Conservation (phyloP, 2,329 filamentous ascomycete genomes). For the Thielaviopsis ethacetica region DNA sequence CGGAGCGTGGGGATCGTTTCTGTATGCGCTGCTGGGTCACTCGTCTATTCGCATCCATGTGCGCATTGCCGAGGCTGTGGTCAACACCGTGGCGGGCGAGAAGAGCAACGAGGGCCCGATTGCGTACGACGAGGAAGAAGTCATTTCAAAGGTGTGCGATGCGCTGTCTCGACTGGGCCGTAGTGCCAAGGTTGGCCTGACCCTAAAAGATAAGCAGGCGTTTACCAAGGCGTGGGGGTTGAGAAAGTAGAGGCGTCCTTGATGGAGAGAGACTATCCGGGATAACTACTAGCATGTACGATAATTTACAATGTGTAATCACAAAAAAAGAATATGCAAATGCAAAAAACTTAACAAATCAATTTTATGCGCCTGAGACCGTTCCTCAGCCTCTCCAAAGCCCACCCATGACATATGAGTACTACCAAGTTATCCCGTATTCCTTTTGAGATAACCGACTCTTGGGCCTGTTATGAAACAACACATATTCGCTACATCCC, state of each 20-base stretch:
- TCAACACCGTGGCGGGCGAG: conserved; percentile 29
- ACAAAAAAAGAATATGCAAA: conserved; percentile 6
- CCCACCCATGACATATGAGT: not conserved
- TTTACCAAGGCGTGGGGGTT: conserved; percentile 57
- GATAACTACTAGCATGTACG: not conserved
- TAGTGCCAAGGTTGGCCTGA: conserved; percentile 77
- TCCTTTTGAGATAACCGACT: not conserved
- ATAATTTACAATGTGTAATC: not conserved
- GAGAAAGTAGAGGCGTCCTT: conserved; percentile 17
- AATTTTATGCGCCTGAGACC: conserved; percentile 9
- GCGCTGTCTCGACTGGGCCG: conserved; percentile 73
- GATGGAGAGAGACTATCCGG: not conserved
- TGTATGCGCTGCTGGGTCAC: conserved; percentile 73
- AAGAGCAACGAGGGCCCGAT: conserved; percentile 19
- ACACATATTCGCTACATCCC: not conserved
- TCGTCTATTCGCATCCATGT: conserved; percentile 84
- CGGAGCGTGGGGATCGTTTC: conserved; percentile 50
- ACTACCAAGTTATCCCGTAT: not conserved
- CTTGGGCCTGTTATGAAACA: not conserved
- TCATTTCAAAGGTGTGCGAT: conserved; percentile 69
- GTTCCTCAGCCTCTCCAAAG: conserved; percentile 4
- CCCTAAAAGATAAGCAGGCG: conserved; percentile 62
- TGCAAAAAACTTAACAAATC: not conserved
- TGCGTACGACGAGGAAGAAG: conserved; percentile 42
- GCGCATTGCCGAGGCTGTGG: conserved; percentile 64